Percentiles rank a stretch among this genome's conserved stretches.
Conservation (phyloP, 2,329 filamentous ascomycete genomes). For the Monilinia fructigena region DNA sequence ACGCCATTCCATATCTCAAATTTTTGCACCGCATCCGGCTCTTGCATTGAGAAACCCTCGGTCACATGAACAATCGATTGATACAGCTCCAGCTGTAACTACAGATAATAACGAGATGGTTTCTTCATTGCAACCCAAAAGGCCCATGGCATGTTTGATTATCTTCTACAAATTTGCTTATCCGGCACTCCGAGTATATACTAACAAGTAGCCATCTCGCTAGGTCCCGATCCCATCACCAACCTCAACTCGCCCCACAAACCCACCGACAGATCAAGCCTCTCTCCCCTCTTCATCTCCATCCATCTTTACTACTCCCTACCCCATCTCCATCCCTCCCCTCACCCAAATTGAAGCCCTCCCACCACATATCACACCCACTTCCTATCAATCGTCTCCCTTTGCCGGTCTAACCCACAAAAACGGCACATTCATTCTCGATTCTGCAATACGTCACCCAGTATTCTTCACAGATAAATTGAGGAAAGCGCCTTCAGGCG, state of each 20-base stretch:
- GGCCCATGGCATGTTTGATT: constrained; percentile 27
- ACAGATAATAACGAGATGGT: constrained; percentile 1
- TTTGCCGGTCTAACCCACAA: constrained; percentile 21
- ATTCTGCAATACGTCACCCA: constrained; percentile 64
- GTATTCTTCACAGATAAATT: constrained; percentile 72
- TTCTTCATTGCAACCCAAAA: constrained; percentile 25
- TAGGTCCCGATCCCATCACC: constrained; percentile 6
- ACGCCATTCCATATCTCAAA: constrained; percentile 29
- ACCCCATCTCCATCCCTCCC: constrained; percentile 27
- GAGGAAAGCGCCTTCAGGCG: constrained; percentile 46
- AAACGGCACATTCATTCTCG: constrained; percentile 26
- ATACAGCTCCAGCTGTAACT: background rate
- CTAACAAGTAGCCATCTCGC: background rate
- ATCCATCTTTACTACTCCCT: background rate
- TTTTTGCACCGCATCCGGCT: constrained; percentile 29
- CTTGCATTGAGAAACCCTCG: background rate
- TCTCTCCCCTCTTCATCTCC: constrained; percentile 14
- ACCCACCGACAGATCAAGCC: constrained; percentile 20
- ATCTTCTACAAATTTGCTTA: background rate
- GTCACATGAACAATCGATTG: background rate
- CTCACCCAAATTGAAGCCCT: constrained; percentile 51
- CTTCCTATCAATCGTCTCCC: constrained; percentile 29
- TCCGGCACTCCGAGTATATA: background rate
- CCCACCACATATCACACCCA: constrained; percentile 40
- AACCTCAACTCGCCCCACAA: constrained; percentile 18